phyloP scores from a whole-genome alignment of 1,284 basidiomycete species.

The Rugosomyces carneus region DNA sequence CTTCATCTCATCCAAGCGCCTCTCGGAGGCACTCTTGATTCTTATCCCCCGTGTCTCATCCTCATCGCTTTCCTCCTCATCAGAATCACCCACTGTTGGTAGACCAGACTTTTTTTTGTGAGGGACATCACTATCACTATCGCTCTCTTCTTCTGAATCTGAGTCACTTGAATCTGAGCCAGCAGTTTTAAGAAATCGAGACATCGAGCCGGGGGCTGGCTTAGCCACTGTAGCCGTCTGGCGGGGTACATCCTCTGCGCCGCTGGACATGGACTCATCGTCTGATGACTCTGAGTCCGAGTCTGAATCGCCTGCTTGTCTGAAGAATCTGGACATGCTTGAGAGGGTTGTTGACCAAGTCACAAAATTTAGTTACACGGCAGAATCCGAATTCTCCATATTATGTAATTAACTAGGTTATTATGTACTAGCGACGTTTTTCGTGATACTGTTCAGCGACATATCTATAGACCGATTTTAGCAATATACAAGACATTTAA shows the following conservation, averaged over 20 bases:
- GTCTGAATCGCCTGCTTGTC: conserved; percentile 76
- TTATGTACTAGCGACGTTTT: neutral
- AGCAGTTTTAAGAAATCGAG: conserved; percentile 63
- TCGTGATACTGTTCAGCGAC: conserved; percentile 2
- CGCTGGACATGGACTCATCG: conserved; percentile 77
- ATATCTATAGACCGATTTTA: neutral
- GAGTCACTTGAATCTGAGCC: conserved; percentile 41
- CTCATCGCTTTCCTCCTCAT: conserved; percentile 65
- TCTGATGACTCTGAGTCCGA: conserved; percentile 74
- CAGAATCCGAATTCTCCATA: conserved; percentile 4
- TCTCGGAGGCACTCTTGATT: conserved; percentile 76
- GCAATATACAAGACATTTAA: neutral
- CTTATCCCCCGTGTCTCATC: conserved; percentile 70
- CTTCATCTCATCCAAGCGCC: conserved; percentile 86
- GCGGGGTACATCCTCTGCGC: conserved; percentile 56
- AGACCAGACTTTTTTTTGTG: conserved; percentile 15
- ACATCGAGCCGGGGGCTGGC: conserved; percentile 49
- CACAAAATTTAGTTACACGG: conserved; percentile 15
- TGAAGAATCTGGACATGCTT: conserved; percentile 83
- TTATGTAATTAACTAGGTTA: neutral
- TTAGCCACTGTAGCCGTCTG: conserved; percentile 47
- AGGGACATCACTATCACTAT: conserved; percentile 39
- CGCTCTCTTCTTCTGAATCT: conserved; percentile 38
- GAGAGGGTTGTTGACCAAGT: conserved; percentile 15
- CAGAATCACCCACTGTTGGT: conserved; percentile 41